Conservation (phyloP, 805 yeast species). For the Lachancea meyersii region DNA sequence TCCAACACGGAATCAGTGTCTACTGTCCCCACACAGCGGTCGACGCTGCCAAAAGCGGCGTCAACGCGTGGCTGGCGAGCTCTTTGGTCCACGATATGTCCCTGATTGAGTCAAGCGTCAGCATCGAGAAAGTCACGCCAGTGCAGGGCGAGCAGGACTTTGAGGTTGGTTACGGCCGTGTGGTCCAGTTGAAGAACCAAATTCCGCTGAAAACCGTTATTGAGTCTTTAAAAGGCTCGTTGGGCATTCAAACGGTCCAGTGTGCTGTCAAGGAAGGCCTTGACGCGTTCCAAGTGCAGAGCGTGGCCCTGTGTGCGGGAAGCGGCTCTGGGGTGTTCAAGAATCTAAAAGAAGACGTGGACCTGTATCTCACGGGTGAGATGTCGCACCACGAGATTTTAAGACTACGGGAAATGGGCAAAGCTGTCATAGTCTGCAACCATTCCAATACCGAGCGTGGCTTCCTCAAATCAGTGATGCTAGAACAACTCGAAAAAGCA, state of each 20-base stretch:
- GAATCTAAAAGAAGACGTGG: slow-evolving; percentile 44
- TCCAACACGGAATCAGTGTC: slow-evolving; percentile 75
- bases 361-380: slow-evolving; percentile 85
- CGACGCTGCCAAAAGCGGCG: slow-evolving; percentile 89
- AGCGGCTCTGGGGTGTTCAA: slow-evolving; percentile 77
- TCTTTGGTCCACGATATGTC: slow-evolving; percentile 38
- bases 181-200: slow-evolving; percentile 44
- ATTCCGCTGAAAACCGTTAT: slow-evolving; percentile 43
- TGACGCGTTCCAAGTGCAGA: slow-evolving; percentile 35
- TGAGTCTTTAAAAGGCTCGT: slow-evolving; percentile 43
- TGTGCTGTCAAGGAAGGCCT: slow-evolving; percentile 41
- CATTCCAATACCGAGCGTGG: slow-evolving; percentile 94
- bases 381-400: slow-evolving; percentile 89
- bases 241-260: slow-evolving; percentile 55
- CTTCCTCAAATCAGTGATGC: slow-evolving; percentile 50
- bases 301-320: slow-evolving; percentile 90
- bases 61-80: slow-evolving; percentile 82
- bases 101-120: slow-evolving; percentile 13
- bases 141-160: slow-evolving; percentile 23
- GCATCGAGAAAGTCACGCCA: slow-evolving; percentile 31
- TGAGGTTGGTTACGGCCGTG: slow-evolving; percentile 79
- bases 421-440: slow-evolving; percentile 69
- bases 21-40: slow-evolving; percentile 96
- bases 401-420: slow-evolving; percentile 61
- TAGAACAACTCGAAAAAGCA: slow-evolving; percentile 35